Conservation (phyloP, 129 eudicot genomes). For the Flaveria trinervia region DNA sequence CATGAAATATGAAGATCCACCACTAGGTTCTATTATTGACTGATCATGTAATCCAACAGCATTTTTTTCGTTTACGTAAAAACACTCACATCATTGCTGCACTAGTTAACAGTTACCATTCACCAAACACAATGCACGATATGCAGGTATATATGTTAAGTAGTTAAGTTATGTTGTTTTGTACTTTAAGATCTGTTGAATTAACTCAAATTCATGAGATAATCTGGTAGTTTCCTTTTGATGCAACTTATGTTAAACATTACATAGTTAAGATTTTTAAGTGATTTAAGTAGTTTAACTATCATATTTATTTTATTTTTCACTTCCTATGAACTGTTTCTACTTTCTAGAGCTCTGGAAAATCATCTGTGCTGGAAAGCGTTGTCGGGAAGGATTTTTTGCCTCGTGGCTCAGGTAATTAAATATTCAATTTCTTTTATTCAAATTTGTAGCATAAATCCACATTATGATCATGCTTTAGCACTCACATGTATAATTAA, state of each 20-base stretch:
- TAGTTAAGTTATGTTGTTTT: background rate
- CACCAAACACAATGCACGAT: background rate
- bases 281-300: constrained; percentile 9
- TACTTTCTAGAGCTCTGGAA: constrained; percentile 82
- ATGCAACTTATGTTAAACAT: background rate
- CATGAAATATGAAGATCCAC: background rate
- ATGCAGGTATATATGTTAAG: too few relatives aligned
- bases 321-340: constrained; percentile 14
- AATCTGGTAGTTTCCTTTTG: background rate
- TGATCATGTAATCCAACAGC: background rate
- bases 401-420: constrained; percentile 97
- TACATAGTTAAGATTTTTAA: background rate
- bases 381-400: constrained; percentile 90
- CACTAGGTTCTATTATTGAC: background rate
- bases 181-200: background rate
- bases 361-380: constrained; percentile 94
- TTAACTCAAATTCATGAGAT: background rate
- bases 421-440: background rate
- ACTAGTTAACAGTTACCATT: too few relatives aligned
- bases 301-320: background rate
- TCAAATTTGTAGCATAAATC: background rate
- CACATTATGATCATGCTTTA: background rate
- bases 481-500: constrained; percentile 15
- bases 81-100: too few relatives aligned
- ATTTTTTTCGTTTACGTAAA: too few relatives aligned